Evolutionary conservation across 345 rosid genomes (phyloP).

Genomic region (Salix udensis): DNA sequence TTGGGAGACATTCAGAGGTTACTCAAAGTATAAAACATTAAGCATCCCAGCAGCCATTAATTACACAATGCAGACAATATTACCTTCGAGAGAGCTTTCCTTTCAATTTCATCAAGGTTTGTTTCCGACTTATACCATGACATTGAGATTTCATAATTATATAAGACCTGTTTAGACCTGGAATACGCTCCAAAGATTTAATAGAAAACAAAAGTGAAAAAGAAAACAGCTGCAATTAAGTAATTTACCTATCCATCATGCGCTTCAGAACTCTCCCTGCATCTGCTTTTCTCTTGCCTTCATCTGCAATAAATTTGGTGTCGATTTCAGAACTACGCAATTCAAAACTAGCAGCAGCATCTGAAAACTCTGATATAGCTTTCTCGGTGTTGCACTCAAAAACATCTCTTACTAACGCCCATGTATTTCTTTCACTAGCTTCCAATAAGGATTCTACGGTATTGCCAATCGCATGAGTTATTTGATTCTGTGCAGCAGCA

Average conservation of each 20-base stretch:
- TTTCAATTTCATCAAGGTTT: constrained; percentile 56
- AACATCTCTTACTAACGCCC: constrained; percentile 61
- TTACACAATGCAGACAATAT: constrained; percentile 15
- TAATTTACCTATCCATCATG: constrained; percentile 65
- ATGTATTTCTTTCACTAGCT: constrained; percentile 52
- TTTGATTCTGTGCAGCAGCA: constrained; percentile 44
- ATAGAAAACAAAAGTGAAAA: not conserved
- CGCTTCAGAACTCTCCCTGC: constrained; percentile 53
- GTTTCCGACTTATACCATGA: constrained; percentile 62
- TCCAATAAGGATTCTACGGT: constrained; percentile 61
- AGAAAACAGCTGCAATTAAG: not conserved
- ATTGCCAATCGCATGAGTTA: constrained; percentile 36
- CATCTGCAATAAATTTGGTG: constrained; percentile 49
- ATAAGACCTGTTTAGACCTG: constrained; percentile 66
- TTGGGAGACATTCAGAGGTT: no score
- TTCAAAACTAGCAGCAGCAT: constrained; percentile 53
- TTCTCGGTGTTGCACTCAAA: constrained; percentile 55
- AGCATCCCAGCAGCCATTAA: not conserved
- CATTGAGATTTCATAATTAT: constrained; percentile 57
- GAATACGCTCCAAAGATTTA: constrained; percentile 18
- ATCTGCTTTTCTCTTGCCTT: constrained; percentile 64
- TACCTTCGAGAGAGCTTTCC: constrained; percentile 64
- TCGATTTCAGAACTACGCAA: constrained; percentile 38
- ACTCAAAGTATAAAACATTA: not conserved
- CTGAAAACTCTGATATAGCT: constrained; percentile 42